These are phyloP conservation scores for Rhynchosporium graminicola DNA, from an alignment of 2,329 filamentous ascomycete genomes.

Conservation along the genomic window DNA sequence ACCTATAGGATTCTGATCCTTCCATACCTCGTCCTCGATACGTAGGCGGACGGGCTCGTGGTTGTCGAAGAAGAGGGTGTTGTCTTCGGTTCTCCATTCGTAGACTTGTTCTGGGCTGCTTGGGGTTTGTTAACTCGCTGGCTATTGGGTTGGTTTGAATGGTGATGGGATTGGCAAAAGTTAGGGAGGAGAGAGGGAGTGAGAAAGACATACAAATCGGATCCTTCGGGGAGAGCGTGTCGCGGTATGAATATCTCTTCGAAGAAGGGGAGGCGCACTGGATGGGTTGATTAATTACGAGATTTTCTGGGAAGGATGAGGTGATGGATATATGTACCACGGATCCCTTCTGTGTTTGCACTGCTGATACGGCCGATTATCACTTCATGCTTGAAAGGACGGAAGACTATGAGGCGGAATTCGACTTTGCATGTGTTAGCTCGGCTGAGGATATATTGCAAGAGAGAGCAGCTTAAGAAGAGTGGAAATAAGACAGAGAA, in stretches of 20 bases:
- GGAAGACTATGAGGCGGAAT: conserved; percentile 90
- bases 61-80: conserved; percentile 76
- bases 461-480: not conserved
- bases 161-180: not conserved
- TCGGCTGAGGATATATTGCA: not conserved
- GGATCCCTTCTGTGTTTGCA: conserved; percentile 70
- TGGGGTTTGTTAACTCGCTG: not conserved
- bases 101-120: conserved; percentile 22
- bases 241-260: conserved; percentile 82
- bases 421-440: conserved; percentile 62
- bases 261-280: conserved; percentile 88
- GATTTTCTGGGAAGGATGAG: not conserved
- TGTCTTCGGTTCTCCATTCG: conserved; percentile 17
- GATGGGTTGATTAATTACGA: not conserved
- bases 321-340: conserved; percentile 49
- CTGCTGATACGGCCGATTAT: conserved; percentile 81
- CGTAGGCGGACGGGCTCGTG: conserved; percentile 87
- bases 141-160: not conserved
- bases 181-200: not conserved
- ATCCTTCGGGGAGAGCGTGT: conserved; percentile 70
- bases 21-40: conserved; percentile 86
- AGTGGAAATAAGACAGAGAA: not conserved
- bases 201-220: conserved; percentile 65
- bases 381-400: conserved; percentile 94
- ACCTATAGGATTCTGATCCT: conserved; percentile 77